Evolutionary conservation across 306 rosid species (phyloP), one percentile per base, ranked within the genome.

Genomic region (Lathyrus oleraceus): DNA sequence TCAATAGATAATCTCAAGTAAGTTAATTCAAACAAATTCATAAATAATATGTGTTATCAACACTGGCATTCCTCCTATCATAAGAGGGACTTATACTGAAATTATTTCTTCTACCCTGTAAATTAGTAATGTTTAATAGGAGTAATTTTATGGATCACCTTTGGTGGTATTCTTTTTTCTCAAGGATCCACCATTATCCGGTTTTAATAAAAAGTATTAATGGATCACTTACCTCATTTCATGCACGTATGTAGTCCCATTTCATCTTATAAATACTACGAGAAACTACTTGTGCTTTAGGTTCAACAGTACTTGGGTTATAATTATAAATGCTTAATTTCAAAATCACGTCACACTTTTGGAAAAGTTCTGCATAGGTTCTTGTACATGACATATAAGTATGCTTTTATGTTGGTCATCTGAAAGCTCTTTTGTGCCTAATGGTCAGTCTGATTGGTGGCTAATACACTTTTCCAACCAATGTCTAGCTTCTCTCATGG

Each of bases 331-430:
- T 10, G 62, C 23, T 54, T 20, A 6, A 20, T 71, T 32, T 71
- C 28, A 16, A 5, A 25, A 36, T 52, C 19, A 10, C 4, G 6
- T 70, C 17, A 14, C 57, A 16, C 21, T 7, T 44, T 25, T 42
- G 56, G 38, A 38, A 21, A 16, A 23, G 23, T 27, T 39, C 14
- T 19, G 28, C 28, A 62, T 10, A 9, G 5, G 28, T 66, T 23
- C 15, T 23, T 21, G 8, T 23, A 51, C 6, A 1, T 53, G 61
- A 43, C 13, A 3, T 4, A 30, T 20, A 15, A 12, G 13, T 49
- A 20, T 54, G 36, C 6, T 17, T 62, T 25, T 27, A 60, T 69
- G 16, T 56, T 44, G 14, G 51, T 67, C 75, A 23, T 68, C 14
- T 45, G 32, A 25, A 54, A 47, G 69, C 54, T 47, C 21, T 19